Evolutionary conservation across 2,329 filamentous ascomycete genomes (phyloP), one percentile per base, ranked within the genome.

Genomic region (Fusarium falciforme): DNA sequence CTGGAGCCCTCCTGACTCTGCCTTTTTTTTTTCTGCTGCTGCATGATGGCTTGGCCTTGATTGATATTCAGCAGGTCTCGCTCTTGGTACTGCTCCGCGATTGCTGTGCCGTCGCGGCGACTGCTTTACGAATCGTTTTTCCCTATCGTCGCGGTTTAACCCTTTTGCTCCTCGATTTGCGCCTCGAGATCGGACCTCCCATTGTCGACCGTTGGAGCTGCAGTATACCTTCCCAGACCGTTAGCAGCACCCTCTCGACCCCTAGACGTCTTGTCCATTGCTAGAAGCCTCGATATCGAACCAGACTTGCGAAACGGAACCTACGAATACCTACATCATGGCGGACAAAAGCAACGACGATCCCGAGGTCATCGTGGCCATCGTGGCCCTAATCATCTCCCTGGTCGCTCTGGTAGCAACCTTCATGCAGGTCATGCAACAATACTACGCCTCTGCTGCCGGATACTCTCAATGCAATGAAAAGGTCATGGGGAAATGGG

Each of bases 391-490:
- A 33, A 77, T 86, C 36, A 79, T 88, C 42, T 88, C 87, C 7
- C 76, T 87, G 9, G 79, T 88, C 8, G 87, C 87, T 17, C 77
- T 88, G 4, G 58, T 82, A 10, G 85, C 85, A 1, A 85, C 86
- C 1, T 76, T 84, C 12, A 80, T 87, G 70, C 87, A 88, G 72
- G 85, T 87, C 11, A 76, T 86, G 33, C 87, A 88, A 70, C 87
- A 88, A 68, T 88, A 88, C 78, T 83, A 83, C 25, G 83, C 86
- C 0, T 87, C 87, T 11, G 86, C 87, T 0, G 82, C 83, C n/a
- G 87, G 87, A 35, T 88, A 87, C 71, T 80, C 85, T 6, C 85
- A 85, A 62, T 88, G 86, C 74, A 85, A 84, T 68, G 80, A 85
- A 61, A 84, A 84, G 55, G 85, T 87, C 61, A 87, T 87, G 79